phyloP scores from a whole-genome alignment of 441 rosid genomes.

The Capsella rubella region DNA sequence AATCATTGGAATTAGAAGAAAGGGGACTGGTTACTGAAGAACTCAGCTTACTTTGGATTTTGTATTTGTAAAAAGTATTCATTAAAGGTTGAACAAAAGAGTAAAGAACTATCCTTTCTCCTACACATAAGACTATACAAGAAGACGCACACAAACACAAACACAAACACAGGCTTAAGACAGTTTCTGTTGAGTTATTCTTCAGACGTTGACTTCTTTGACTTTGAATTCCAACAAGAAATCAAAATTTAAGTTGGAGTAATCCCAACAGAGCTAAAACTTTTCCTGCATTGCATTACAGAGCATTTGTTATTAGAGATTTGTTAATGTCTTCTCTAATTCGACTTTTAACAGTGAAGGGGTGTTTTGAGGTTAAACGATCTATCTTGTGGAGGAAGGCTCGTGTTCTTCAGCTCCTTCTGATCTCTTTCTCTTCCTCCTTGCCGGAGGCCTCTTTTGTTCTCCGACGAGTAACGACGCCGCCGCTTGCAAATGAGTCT shows the following conservation, averaged over 20 bases:
- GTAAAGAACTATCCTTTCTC: neutral
- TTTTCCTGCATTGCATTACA: constrained; percentile 25
- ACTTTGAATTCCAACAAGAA: constrained; percentile 31
- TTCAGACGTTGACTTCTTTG: constrained; percentile 2
- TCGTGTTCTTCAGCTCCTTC: constrained; percentile 41
- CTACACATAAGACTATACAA: neutral
- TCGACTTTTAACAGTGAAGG: neutral
- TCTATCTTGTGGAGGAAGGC: constrained; percentile 22
- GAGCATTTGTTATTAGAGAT: neutral
- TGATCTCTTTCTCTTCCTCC: constrained; percentile 57
- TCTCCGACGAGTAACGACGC: constrained; percentile 47
- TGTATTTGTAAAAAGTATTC: constrained; percentile 1
- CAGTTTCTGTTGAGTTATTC: constrained; percentile 10
- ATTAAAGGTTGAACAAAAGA: neutral
- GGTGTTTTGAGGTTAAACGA: neutral
- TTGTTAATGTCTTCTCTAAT: constrained; percentile 12
- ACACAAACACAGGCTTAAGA: neutral
- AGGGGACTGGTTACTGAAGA: neutral
- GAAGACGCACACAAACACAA: neutral
- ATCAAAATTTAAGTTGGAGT: constrained; percentile 32
- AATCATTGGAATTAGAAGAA: neutral
- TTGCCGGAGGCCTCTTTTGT: constrained; percentile 11
- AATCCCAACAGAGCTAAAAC: constrained; percentile 30
- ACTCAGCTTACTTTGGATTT: neutral
- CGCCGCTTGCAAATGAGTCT: constrained; percentile 56